These are phyloP conservation scores for Prototheca cutis DNA, from an alignment of 163 green algal genomes.

Conservation along the genomic window DNA sequence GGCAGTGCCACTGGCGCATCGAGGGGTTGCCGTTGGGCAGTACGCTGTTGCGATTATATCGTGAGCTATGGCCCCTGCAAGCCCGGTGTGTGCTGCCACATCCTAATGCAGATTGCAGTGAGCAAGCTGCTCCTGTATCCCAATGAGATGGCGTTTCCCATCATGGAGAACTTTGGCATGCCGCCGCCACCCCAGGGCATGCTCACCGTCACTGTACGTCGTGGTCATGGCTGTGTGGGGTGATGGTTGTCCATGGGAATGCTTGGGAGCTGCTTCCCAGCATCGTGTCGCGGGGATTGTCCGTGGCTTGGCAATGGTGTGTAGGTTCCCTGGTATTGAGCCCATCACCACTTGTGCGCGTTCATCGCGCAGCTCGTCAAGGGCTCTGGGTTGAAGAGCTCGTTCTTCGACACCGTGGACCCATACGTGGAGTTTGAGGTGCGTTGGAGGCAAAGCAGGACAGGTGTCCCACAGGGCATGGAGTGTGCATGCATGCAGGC, in stretches of 20 bases:
- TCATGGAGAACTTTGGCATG: constrained; percentile 62
- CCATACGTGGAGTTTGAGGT: constrained; percentile 42
- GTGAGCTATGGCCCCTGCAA: too few species aligned
- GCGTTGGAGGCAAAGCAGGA: neutral
- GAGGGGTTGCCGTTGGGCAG: too few species aligned
- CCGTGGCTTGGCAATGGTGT: too few species aligned
- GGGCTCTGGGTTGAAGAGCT: constrained; percentile 12
- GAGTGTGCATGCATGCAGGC: too few species aligned
- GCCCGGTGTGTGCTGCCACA: neutral
- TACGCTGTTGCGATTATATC: too few species aligned
- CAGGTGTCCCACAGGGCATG: neutral
- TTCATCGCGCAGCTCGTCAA: constrained; percentile 13
- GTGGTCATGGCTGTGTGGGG: neutral
- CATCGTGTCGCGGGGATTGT: too few species aligned
- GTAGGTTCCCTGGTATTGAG: too few species aligned
- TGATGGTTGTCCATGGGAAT: too few species aligned
- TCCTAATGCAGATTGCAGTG: constrained; percentile 14
- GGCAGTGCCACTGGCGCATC: too few species aligned
- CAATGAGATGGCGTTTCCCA: constrained; percentile 54
- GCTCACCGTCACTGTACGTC: constrained; percentile 34
- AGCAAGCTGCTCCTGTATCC: constrained; percentile 53
- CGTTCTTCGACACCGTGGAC: constrained; percentile 33
- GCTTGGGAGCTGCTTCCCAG: too few species aligned
- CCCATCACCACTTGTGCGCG: too few species aligned
- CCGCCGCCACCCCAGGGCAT: constrained; percentile 46